These are phyloP conservation scores for Naumovozyma dairenensis DNA, from an alignment of 805 yeast species.

Conservation along the genomic window DNA sequence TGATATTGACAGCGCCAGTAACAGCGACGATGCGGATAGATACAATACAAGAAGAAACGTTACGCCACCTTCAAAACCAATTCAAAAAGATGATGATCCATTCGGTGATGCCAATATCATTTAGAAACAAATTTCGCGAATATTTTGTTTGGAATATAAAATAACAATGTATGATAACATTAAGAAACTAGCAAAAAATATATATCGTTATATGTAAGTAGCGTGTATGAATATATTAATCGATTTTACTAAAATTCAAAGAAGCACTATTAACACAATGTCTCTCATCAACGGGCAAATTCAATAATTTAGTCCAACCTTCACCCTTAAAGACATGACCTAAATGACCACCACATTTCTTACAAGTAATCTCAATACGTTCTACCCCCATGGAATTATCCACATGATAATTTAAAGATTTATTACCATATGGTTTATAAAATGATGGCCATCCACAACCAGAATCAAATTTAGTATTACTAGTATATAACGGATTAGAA, in stretches of 20 bases:
- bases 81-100: conserved; percentile 25
- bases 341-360: conserved; percentile 83
- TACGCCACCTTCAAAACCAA: conserved; percentile 4
- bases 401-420: conserved; percentile 49
- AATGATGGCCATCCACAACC: conserved; percentile 99
- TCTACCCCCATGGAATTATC: conserved; percentile 69
- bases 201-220: no score
- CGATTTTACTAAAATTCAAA: conserved; percentile 52
- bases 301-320: conserved; percentile 49
- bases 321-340: conserved; percentile 95
- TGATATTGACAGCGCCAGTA: conserved; percentile 12
- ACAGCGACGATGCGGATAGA: conserved; percentile 6
- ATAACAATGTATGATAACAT: no score
- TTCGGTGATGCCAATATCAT: conserved; percentile 42
- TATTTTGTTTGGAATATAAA: no score
- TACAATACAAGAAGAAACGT: background rate
- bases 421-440: conserved; percentile 72
- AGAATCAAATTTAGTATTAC: conserved; percentile 74
- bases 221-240: no score
- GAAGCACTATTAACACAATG: conserved; percentile 90
- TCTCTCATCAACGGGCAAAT: conserved; percentile 68
- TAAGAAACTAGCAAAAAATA: no score
- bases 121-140: no score
- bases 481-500: conserved; percentile 63
- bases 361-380: conserved; percentile 83